Percentiles rank a stretch among this genome's conserved stretches.
These are phyloP conservation scores for Calycina marina DNA, from an alignment of 2,329 filamentous ascomycete genomes.

Conservation along the genomic window DNA sequence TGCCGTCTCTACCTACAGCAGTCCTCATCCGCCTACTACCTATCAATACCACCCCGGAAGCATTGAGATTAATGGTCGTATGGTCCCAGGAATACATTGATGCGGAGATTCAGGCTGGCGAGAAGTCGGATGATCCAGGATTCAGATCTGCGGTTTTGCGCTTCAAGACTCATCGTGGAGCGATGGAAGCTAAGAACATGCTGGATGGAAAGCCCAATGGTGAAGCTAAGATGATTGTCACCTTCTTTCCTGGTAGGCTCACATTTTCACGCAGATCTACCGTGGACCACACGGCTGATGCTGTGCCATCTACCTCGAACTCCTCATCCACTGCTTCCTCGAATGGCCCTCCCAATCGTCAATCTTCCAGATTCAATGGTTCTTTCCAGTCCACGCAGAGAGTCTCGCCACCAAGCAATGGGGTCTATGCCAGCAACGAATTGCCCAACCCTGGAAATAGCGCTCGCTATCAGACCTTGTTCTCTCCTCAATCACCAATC, in stretches of 20 bases:
- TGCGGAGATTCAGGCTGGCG: slow-evolving; percentile 34
- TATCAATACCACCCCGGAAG: slow-evolving; percentile 36
- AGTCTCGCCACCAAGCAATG: slow-evolving; percentile 39
- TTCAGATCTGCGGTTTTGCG: slow-evolving; percentile 37
- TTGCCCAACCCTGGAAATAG: slow-evolving; percentile 41
- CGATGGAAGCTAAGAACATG: slow-evolving; percentile 40
- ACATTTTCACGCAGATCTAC: slow-evolving; percentile 34
- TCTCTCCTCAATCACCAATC: slow-evolving; percentile 61
- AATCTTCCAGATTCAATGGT: slow-evolving; percentile 38
- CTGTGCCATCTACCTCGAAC: slow-evolving; percentile 25
- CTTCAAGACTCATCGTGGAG: slow-evolving; percentile 38
- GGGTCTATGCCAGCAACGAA: slow-evolving; percentile 39
- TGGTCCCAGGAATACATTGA: slow-evolving; percentile 41
- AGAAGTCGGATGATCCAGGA: slow-evolving; percentile 34
- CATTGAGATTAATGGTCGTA: slow-evolving; percentile 40
- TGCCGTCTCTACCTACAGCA: slow-evolving; percentile 23
- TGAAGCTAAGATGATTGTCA: slow-evolving; percentile 38
- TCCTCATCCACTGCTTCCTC: slow-evolving; percentile 28
- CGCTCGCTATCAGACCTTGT: slow-evolving; percentile 44
- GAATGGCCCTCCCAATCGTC: slow-evolving; percentile 15
- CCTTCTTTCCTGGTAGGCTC: slow-evolving; percentile 33
- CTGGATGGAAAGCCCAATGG: slow-evolving; percentile 41
- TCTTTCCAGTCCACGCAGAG: slow-evolving; percentile 34
- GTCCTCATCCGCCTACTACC: slow-evolving; percentile 41
- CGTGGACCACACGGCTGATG: slow-evolving; percentile 31